Base-by-base conservation (phyloP, 345 rosid genomes). In the Murraya koenigii region DNA sequence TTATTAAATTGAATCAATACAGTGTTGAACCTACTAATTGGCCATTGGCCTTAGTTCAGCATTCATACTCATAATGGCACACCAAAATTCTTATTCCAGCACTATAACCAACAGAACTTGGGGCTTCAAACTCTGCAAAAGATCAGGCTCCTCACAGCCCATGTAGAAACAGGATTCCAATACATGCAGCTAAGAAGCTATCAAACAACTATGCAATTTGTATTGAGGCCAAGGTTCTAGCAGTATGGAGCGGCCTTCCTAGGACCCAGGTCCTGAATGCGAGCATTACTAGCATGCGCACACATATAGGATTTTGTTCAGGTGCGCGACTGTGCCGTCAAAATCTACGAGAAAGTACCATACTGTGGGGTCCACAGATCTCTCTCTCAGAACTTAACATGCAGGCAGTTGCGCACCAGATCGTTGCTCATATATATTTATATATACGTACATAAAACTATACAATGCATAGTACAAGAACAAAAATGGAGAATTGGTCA, bases 121-220 rank as follows among this genome's bases (percentile, higher is more conserved):
- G 30, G 70, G 70, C 70, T 66, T 62, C 22, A 62, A 62, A 28
- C 66, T 22, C 70, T 38, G 30, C 15, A 66, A 22, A 66, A 66
- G 17, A 36, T 19, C 4, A 35, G 70, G 52, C 52, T 38, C 52
- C 11, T 4, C 26, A 66, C 8, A 22, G 30, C 71, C 44, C 23
- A 20, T 17, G 11, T 4, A 64, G 23, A 64, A 23, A 68, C 71
- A 41, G 55, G 54, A 44, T 41, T 5, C 54, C 55, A 13, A 22
- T 30, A 25, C 20, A 68, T 23, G n/a, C 41, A 9, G 54, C 71
- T 49, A n/a, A 5, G 52, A 66, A 66, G 52, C 71, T 10, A 66
- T 38, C 7, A 15, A 23, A 5, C 71, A 32, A 38, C 54, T 66
- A 38, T 41, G 39, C 28, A 54, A 19, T 44, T 3, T 13, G 49